A percentile compares a stretch with the other conserved stretches of the same genome.
These are phyloP conservation scores for Russula lepida DNA, from an alignment of 768 basidiomycete genomes.

Conservation along the genomic window DNA sequence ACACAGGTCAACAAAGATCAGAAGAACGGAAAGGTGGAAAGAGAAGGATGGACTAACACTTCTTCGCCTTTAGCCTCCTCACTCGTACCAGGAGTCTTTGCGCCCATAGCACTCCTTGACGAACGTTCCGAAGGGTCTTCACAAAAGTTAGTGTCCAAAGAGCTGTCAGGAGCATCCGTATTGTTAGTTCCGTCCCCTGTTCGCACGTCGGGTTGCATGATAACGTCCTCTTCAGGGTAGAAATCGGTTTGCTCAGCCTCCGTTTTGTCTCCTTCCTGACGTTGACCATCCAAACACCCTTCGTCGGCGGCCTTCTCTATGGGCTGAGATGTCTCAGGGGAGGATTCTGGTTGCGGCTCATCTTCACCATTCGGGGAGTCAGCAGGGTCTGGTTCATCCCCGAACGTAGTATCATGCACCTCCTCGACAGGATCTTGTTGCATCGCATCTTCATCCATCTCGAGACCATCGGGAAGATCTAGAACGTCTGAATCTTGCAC, in stretches of 20 bases:
- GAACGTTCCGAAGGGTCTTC: slow-evolving; percentile 3
- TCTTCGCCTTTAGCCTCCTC: not conserved
- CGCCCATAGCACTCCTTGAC: slow-evolving; percentile 4
- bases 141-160: not conserved
- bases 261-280: slow-evolving; percentile 25
- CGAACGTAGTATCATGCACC: slow-evolving; percentile 24
- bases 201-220: slow-evolving; percentile 32
- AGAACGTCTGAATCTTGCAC: slow-evolving; percentile 74
- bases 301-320: not conserved
- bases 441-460: slow-evolving; percentile 37
- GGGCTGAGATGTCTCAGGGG: not conserved
- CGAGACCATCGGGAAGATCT: slow-evolving; percentile 83
- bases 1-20: not conserved
- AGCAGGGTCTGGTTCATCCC: slow-evolving; percentile 21
- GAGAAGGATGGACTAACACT: not conserved
- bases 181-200: slow-evolving; percentile 23
- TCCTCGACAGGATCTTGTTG: slow-evolving; percentile 27
- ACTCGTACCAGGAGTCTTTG: slow-evolving; percentile 3
- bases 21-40: not conserved
- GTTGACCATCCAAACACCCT: slow-evolving; percentile 1
- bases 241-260: slow-evolving; percentile 38
- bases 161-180: slow-evolving; percentile 4
- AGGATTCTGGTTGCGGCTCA: not conserved
- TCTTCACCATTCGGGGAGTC: slow-evolving; percentile 18
- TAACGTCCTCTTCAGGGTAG: slow-evolving; percentile 32